A percentile compares a stretch with the other conserved stretches of the same genome.
phyloP scores from a whole-genome alignment of 1,284 basidiomycete genomes.

The Phenoliferia sp. region DNA sequence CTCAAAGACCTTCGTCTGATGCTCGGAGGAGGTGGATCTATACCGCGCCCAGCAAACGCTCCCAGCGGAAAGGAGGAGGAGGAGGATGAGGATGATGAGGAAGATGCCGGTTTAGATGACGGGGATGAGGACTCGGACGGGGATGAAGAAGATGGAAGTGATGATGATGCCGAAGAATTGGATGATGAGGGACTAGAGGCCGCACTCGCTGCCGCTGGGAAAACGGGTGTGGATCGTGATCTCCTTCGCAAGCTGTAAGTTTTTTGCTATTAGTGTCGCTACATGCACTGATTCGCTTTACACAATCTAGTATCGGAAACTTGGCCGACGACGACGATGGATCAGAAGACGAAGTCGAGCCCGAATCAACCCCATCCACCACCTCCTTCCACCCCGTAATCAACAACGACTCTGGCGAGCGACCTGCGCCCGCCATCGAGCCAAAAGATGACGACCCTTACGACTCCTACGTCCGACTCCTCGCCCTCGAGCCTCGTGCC shows the following conservation, averaged over 20 bases:
- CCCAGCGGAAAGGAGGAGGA: conserved; percentile 7
- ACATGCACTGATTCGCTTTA: too few relatives aligned
- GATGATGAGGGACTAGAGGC: conserved; percentile 28
- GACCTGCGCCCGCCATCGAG: conserved; percentile 5
- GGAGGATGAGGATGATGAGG: conserved; percentile 8
- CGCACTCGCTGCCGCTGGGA: conserved; percentile 25
- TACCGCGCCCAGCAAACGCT: conserved; percentile 17
- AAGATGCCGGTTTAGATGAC: conserved; percentile 47
- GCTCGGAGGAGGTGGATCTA: conserved; percentile 49
- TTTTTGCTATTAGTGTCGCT: too few relatives aligned
- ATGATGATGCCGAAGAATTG: conserved; percentile 18
- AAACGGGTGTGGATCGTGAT: conserved; percentile 34
- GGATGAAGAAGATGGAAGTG: background rate
- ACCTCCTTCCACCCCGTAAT: background rate
- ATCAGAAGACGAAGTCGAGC: background rate
- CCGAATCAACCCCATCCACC: background rate
- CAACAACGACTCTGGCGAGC: conserved; percentile 2
- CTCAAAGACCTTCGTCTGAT: conserved; percentile 77
- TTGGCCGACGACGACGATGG: background rate
- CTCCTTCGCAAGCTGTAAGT: conserved; percentile 32
- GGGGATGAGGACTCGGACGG: conserved; percentile 38
- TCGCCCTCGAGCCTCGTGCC: conserved; percentile 88
- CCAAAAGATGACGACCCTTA: conserved; percentile 50
- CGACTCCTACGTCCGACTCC: conserved; percentile 83
- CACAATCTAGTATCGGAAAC: too few relatives aligned